phyloP scores from a whole-genome alignment of 1,284 basidiomycete species.

The Leccinum angustisporum region DNA sequence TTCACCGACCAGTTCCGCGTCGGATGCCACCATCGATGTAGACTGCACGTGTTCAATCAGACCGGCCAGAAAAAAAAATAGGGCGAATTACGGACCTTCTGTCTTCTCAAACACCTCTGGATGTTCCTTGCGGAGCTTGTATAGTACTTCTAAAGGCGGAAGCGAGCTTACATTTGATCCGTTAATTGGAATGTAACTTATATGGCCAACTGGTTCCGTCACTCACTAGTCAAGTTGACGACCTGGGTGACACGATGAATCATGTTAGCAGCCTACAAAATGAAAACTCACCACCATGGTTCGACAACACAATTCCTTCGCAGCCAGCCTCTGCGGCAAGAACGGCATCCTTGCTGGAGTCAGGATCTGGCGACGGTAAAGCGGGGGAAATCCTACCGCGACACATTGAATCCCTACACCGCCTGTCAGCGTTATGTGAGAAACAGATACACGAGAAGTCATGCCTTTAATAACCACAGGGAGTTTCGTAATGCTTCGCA shows the following conservation, averaged over 20 bases:
- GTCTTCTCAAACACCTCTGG: constrained; percentile 75
- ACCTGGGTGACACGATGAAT: constrained; percentile 39
- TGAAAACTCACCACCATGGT: constrained; percentile 76
- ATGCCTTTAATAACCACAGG: constrained; percentile 84
- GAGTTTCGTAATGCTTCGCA: constrained; percentile 70
- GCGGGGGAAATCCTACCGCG: constrained; percentile 43
- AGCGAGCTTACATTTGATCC: constrained; percentile 46
- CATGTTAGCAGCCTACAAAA: constrained; percentile 2
- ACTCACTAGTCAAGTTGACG: constrained; percentile 81
- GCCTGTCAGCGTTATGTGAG: constrained; percentile 8
- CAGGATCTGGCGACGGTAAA: constrained; percentile 3
- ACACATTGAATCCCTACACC: constrained; percentile 70
- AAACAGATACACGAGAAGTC: constrained; percentile 5
- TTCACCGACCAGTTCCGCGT: constrained; percentile 70
- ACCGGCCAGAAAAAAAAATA: neutral
- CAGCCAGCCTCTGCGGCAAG: constrained; percentile 86
- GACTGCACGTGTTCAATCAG: constrained; percentile 43
- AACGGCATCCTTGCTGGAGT: constrained; percentile 66
- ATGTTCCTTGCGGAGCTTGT: constrained; percentile 66
- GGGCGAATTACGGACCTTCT: constrained; percentile 48
- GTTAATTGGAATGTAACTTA: neutral
- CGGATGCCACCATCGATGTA: constrained; percentile 88
- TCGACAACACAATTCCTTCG: constrained; percentile 87
- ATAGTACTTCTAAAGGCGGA: constrained; percentile 75
- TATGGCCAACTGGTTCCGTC: constrained; percentile 1